Base-by-base conservation (phyloP, 2,329 filamentous ascomycete genomes). In the Ophiocordyceps camponoti-floridani region DNA sequence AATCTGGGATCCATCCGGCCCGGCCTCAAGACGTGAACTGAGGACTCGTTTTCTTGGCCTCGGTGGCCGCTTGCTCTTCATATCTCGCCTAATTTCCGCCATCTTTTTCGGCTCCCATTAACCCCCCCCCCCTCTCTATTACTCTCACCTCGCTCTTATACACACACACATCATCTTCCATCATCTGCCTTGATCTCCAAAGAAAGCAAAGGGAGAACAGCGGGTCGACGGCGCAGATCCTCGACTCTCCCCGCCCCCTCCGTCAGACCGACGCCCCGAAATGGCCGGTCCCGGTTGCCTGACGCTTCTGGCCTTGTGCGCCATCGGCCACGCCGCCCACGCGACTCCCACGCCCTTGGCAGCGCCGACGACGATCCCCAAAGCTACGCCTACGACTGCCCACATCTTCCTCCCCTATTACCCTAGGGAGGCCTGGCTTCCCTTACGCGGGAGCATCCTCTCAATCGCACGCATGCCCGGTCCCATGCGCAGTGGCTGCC, bases 351-450 rank as follows among this genome's bases (percentile, higher is more conserved):
- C 45, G 2, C 33, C 48, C 40, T 44, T 52, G 26, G 50, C 57
- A 23, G 50, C 56, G n/a, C 47, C 60, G 26, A 16, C 14, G 6
- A 4, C 35, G 35, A 12, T 30, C 28, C 28, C 28, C 28, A 30
- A 30, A 23, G 50, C 57, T 26, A 51, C 56, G 16, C 48, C 60
- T 26, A 65, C 63, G 4, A 63, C 63, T 16, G 64, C 67, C 14
- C 64, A 66, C 27, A 61, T 70, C 44, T 71, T 59, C 46, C 54
- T 71, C 3, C 68, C 68, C 0, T 61, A 62, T 35, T 70, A 69
- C 44, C 48, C 55, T 37, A 47, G 58, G 30, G 54, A 60, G n/a
- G 58, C 63, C 31, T 71, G 68, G 68, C 60, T 60, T 11, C 49
- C 61, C 4, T 54, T 70, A 42, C 64, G 66, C 42, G 68, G 68